Evolutionary conservation across 805 yeast genomes (phyloP).

Genomic region (Monosporozyma servazzii): DNA sequence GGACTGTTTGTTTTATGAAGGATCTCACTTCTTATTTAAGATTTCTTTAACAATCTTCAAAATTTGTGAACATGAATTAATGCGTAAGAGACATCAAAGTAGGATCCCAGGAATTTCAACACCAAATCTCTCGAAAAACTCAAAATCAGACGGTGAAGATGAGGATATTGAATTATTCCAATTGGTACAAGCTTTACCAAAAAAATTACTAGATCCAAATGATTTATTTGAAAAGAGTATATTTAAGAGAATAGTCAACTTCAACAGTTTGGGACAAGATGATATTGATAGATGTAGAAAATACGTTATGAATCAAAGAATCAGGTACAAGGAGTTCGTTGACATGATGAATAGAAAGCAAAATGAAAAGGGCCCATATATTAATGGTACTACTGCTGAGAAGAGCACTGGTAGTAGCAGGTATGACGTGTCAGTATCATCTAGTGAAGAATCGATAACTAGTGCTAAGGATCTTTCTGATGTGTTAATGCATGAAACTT

Average conservation of each 20-base stretch:
- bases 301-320: conserved; percentile 62
- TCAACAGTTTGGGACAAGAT: conserved; percentile 69
- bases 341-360: conserved; percentile 7
- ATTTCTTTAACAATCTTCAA: conserved; percentile 74
- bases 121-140: background rate
- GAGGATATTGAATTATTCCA: conserved; percentile 69
- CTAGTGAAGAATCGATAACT: conserved; percentile 30
- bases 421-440: conserved; percentile 15
- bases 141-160: conserved; percentile 15
- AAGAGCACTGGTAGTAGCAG: conserved; percentile 3
- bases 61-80: conserved; percentile 58
- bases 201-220: conserved; percentile 58
- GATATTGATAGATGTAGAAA: conserved; percentile 71
- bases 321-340: conserved; percentile 26
- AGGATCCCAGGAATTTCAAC: background rate
- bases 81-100: conserved; percentile 16
- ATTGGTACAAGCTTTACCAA: conserved; percentile 76
- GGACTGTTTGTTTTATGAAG: conserved; percentile 93
- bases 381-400: background rate
- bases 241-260: conserved; percentile 62
- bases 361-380: background rate
- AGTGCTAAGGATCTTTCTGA: background rate
- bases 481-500: conserved; percentile 23
- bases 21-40: conserved; percentile 76
- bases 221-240: conserved; percentile 56